Percentiles rank a stretch among this genome's conserved stretches.
Evolutionary conservation across 805 yeast species (phyloP).

Genomic region (Monosporozyma aerobia): DNA sequence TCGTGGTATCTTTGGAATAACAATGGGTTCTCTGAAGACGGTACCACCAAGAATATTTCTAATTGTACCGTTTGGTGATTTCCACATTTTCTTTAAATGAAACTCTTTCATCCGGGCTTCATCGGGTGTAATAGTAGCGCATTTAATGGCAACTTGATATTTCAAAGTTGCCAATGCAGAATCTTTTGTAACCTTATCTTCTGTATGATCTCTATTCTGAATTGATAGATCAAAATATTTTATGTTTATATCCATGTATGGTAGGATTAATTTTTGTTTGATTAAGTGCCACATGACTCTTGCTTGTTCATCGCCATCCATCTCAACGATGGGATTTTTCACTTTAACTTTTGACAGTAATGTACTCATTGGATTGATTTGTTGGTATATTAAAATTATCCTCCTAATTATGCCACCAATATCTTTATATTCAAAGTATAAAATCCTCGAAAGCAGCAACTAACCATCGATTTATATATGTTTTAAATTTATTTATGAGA

Average conservation of each 20-base stretch:
- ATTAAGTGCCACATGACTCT: constrained; percentile 90
- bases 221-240: constrained; percentile 88
- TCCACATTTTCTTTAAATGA: constrained; percentile 89
- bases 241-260: constrained; percentile 76
- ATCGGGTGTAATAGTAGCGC: constrained; percentile 96
- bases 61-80: constrained; percentile 93
- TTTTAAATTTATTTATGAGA: neutral
- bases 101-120: constrained; percentile 92
- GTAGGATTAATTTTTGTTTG: constrained; percentile 74
- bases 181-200: constrained; percentile 80
- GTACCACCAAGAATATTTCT: constrained; percentile 94
- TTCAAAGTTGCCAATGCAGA: constrained; percentile 83
- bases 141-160: constrained; percentile 87
- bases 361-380: neutral
- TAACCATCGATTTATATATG: no score
- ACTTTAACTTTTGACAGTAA: constrained; percentile 48
- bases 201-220: constrained; percentile 74
- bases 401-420: no score
- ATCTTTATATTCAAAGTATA: no score
- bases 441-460: no score
- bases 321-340: constrained; percentile 81
- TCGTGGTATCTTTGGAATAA: constrained; percentile 79
- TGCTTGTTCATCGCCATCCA: constrained; percentile 98
- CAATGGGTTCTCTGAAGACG: constrained; percentile 93
- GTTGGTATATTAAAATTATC: no score